These are phyloP conservation scores for Wickerhamiella siamensis DNA, from an alignment of 805 yeast genomes.

Conservation along the genomic window DNA sequence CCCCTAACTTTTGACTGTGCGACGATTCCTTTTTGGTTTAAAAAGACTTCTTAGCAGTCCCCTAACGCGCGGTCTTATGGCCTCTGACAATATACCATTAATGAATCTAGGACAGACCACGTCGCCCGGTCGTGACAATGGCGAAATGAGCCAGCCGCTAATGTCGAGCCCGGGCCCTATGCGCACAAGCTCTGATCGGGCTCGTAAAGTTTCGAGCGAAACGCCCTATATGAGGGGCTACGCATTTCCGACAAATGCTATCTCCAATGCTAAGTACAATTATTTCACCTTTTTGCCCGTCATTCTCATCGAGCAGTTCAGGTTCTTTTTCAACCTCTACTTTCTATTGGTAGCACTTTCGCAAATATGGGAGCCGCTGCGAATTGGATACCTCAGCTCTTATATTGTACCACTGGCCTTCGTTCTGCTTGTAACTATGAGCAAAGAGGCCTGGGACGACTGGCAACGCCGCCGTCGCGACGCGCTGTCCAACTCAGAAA, in stretches of 20 bases:
- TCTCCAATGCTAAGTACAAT: slow-evolving; percentile 89
- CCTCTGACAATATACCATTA: slow-evolving; percentile 4
- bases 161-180: background rate
- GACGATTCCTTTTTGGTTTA: background rate
- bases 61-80: background rate
- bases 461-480: slow-evolving; percentile 82
- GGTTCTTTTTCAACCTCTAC: slow-evolving; percentile 87
- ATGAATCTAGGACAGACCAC: slow-evolving; percentile 1
- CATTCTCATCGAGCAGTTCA: slow-evolving; percentile 87
- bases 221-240: slow-evolving; percentile 14
- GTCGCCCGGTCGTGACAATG: background rate
- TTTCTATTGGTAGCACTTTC: slow-evolving; percentile 87
- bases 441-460: slow-evolving; percentile 92
- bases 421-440: slow-evolving; percentile 84
- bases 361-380: slow-evolving; percentile 73
- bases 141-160: background rate
- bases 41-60: background rate
- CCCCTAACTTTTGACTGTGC: background rate
- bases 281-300: slow-evolving; percentile 78
- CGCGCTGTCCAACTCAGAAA: slow-evolving; percentile 71
- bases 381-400: slow-evolving; percentile 87
- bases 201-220: slow-evolving; percentile 8
- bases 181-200: slow-evolving; percentile 1
- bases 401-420: slow-evolving; percentile 90
- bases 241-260: slow-evolving; percentile 48